phyloP scores from a whole-genome alignment of 352 stramenopile species.

The Phytophthora niederhauseri region DNA sequence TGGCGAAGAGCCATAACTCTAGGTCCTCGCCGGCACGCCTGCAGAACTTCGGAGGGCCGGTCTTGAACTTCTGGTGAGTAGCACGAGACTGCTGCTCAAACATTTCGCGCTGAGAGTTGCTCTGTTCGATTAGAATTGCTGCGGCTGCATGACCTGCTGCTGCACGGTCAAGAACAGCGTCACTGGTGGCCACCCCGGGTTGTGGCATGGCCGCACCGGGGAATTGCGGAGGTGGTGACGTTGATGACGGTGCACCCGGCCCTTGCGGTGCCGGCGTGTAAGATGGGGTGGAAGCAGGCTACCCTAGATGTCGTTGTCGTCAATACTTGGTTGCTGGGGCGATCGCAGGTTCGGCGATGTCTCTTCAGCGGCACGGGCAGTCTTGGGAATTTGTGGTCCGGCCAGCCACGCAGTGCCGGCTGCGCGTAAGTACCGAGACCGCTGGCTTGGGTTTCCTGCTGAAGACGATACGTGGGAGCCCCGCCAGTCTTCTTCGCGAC shows the following conservation, averaged over 20 bases:
- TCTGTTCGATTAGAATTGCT: slow-evolving; percentile 14
- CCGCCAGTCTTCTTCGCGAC: too few species aligned
- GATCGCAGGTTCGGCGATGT: slow-evolving; percentile 1
- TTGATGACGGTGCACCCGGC: not conserved
- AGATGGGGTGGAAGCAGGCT: not conserved
- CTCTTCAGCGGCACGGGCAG: slow-evolving; percentile 1
- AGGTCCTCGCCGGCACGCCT: not conserved
- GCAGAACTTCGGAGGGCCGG: not conserved
- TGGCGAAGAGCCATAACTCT: not conserved
- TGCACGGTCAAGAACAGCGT: not conserved
- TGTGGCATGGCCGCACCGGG: slow-evolving; percentile 3
- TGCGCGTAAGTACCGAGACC: too few species aligned
- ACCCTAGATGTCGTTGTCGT: not conserved
- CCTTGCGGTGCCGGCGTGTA: not conserved
- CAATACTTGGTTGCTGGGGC: not conserved
- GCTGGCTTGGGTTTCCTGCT: too few species aligned
- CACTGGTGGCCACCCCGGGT: not conserved
- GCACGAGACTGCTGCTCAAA: slow-evolving; percentile 13
- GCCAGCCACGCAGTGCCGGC: too few species aligned
- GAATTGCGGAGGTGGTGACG: slow-evolving; percentile 1
- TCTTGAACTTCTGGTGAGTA: not conserved
- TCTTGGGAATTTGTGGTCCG: not conserved
- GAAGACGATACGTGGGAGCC: too few species aligned
- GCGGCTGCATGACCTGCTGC: slow-evolving; percentile 8
- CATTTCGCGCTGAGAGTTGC: slow-evolving; percentile 16